These are phyloP conservation scores for Cladophialophora carrionii DNA, from an alignment of 2,329 filamentous ascomycete genomes.

Conservation along the genomic window DNA sequence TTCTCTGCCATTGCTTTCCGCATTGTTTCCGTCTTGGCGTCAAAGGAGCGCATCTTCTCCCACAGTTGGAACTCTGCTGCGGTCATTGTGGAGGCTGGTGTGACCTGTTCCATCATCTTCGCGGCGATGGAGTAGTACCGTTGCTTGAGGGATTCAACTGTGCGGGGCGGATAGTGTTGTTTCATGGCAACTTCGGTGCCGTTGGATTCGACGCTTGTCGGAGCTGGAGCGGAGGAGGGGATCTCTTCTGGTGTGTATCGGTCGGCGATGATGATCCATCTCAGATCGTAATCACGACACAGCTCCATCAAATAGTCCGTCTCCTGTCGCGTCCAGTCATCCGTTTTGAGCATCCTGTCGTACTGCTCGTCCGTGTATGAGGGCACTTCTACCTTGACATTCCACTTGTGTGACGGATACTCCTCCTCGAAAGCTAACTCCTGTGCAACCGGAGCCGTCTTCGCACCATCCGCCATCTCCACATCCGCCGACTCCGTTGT, in stretches of 20 bases:
- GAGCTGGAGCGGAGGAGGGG: slow-evolving; percentile 8
- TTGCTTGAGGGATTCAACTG: slow-evolving; percentile 87
- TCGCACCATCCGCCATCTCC: slow-evolving; percentile 38
- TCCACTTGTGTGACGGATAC: slow-evolving; percentile 79
- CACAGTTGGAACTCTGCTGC: slow-evolving; percentile 79
- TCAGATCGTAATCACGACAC: slow-evolving; percentile 76
- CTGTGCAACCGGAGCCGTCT: slow-evolving; percentile 41
- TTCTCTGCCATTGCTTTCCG: slow-evolving; percentile 85
- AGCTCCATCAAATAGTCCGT: slow-evolving; percentile 86
- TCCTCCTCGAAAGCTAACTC: slow-evolving; percentile 48
- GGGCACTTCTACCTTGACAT: slow-evolving; percentile 76
- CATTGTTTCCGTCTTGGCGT: slow-evolving; percentile 73
- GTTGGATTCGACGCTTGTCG: slow-evolving; percentile 43
- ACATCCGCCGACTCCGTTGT: slow-evolving; percentile 41
- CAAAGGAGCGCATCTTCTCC: slow-evolving; percentile 84
- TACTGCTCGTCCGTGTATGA: slow-evolving; percentile 89
- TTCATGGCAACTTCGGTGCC: slow-evolving; percentile 35
- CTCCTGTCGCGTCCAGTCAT: slow-evolving; percentile 88
- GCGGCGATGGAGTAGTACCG: slow-evolving; percentile 87
- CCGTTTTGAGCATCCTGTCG: slow-evolving; percentile 69
- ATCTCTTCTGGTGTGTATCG: slow-evolving; percentile 70
- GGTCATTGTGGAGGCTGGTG: slow-evolving; percentile 84
- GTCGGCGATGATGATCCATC: slow-evolving; percentile 91
- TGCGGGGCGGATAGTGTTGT: slow-evolving; percentile 55
- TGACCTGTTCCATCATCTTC: slow-evolving; percentile 77